A percentile compares a stretch with the other conserved stretches of the same genome.
These are phyloP conservation scores for Helenozyma rhizophorensis DNA, from an alignment of 805 yeast genomes.

Conservation along the genomic window DNA sequence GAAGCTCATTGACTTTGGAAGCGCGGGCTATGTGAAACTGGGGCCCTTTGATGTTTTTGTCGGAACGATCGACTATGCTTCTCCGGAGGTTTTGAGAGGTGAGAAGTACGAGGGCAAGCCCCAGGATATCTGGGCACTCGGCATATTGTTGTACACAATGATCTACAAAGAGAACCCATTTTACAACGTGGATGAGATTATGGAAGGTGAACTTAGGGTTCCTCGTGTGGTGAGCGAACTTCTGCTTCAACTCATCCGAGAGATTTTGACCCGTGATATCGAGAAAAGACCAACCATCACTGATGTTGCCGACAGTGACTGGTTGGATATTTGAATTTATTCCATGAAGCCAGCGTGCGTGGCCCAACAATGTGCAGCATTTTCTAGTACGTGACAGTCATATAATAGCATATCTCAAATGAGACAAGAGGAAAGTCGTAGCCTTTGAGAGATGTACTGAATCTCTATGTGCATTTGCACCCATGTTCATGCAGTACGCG, in stretches of 20 bases:
- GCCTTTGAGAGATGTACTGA: too few relatives aligned
- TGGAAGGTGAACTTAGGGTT: slow-evolving; percentile 79
- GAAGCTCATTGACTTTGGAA: slow-evolving; percentile 90
- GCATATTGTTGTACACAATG: slow-evolving; percentile 83
- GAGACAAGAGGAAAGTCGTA: too few relatives aligned
- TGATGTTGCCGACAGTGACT: slow-evolving; percentile 63
- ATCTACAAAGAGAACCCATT: slow-evolving; percentile 94
- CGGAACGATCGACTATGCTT: slow-evolving; percentile 96
- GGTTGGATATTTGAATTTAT: slow-evolving; percentile 50
- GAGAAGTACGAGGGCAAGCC: slow-evolving; percentile 87
- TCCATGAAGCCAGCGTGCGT: too few relatives aligned
- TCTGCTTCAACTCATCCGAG: slow-evolving; percentile 56
- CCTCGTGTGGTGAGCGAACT: slow-evolving; percentile 63
- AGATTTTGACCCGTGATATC: slow-evolving; percentile 66
- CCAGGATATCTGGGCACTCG: slow-evolving; percentile 97
- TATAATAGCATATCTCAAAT: too few relatives aligned
- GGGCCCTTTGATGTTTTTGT: slow-evolving; percentile 98
- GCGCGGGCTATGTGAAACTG: slow-evolving; percentile 83
- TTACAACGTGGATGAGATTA: slow-evolving; percentile 90
- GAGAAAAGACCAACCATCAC: slow-evolving; percentile 68
- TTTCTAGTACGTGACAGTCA: too few relatives aligned
- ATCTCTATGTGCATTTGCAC: too few relatives aligned
- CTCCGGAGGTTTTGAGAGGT: slow-evolving; percentile 92
- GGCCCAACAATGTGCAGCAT: too few relatives aligned
- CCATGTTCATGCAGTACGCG: too few relatives aligned